Evolutionary conservation across 805 yeast species (phyloP).

Genomic region (Myxozyma mucilagina): DNA sequence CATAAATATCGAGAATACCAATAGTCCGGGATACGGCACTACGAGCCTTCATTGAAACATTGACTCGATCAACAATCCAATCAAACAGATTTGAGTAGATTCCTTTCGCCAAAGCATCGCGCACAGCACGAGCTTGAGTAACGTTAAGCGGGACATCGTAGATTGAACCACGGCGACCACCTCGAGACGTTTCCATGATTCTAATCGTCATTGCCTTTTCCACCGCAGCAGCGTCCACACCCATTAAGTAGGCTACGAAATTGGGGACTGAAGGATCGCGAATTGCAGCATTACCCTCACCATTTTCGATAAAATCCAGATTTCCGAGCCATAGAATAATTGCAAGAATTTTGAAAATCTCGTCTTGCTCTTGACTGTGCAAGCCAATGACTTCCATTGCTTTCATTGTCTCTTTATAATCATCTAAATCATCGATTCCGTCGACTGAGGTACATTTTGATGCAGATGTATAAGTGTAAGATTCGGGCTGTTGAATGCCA

Average conservation of each 20-base stretch:
- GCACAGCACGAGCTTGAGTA: constrained; percentile 87
- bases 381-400: constrained; percentile 92
- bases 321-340: constrained; percentile 94
- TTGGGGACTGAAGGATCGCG: constrained; percentile 89
- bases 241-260: constrained; percentile 87
- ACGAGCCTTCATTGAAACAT: constrained; percentile 64
- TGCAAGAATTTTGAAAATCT: constrained; percentile 81
- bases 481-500: constrained; percentile 94
- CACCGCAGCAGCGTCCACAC: constrained; percentile 69
- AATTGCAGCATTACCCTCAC: constrained; percentile 78
- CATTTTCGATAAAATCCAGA: constrained; percentile 79
- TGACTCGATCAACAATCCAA: constrained; percentile 94
- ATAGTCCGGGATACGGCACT: constrained; percentile 63
- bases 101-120: constrained; percentile 94
- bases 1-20: constrained; percentile 96
- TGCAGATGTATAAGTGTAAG: constrained; percentile 83
- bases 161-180: constrained; percentile 85
- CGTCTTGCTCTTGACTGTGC: constrained; percentile 79
- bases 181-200: constrained; percentile 86
- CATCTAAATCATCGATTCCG: constrained; percentile 79
- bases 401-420: constrained; percentile 73
- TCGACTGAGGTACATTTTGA: constrained; percentile 84
- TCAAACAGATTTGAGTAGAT: constrained; percentile 89
- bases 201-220: constrained; percentile 72
- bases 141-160: constrained; percentile 91